Evolutionary conservation across 2,329 filamentous ascomycete species (phyloP).

Genomic region (Orbilia quercus): DNA sequence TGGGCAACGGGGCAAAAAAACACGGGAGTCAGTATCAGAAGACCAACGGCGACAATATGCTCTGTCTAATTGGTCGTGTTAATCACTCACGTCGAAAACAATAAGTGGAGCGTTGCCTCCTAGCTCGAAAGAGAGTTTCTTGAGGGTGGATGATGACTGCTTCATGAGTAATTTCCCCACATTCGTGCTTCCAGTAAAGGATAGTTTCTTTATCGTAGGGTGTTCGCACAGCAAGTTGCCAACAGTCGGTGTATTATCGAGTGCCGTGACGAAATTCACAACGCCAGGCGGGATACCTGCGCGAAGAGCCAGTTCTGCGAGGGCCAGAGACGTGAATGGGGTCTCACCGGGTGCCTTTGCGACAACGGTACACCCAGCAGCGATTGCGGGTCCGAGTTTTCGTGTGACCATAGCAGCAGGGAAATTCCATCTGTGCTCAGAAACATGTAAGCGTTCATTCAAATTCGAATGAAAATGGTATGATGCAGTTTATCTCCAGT

Average conservation of each 20-base stretch:
- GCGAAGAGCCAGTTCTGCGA: constrained; percentile 85
- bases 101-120: constrained; percentile 97
- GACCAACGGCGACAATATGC: constrained; percentile 12
- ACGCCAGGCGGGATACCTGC: constrained; percentile 92
- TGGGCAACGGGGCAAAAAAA: constrained; percentile 17
- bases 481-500: constrained; percentile 25
- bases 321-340: constrained; percentile 86
- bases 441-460: too few relatives aligned
- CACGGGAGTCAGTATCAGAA: too few relatives aligned
- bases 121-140: constrained; percentile 89
- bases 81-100: constrained; percentile 75
- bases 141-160: constrained; percentile 83
- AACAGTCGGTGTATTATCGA: constrained; percentile 81
- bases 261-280: constrained; percentile 85
- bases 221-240: constrained; percentile 81
- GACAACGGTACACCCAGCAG: constrained; percentile 94
- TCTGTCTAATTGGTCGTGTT: constrained; percentile 38
- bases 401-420: constrained; percentile 80
- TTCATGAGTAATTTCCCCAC: constrained; percentile 85
- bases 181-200: constrained; percentile 84
- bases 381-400: constrained; percentile 79
- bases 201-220: constrained; percentile 84
- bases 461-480: constrained; percentile 18
- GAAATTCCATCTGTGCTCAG: constrained; percentile 77
- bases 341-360: constrained; percentile 92